Evolutionary conservation across 2,329 filamentous ascomycete species (phyloP), one percentile per base, ranked within the genome.

Genomic region (Alternaria sp.): DNA sequence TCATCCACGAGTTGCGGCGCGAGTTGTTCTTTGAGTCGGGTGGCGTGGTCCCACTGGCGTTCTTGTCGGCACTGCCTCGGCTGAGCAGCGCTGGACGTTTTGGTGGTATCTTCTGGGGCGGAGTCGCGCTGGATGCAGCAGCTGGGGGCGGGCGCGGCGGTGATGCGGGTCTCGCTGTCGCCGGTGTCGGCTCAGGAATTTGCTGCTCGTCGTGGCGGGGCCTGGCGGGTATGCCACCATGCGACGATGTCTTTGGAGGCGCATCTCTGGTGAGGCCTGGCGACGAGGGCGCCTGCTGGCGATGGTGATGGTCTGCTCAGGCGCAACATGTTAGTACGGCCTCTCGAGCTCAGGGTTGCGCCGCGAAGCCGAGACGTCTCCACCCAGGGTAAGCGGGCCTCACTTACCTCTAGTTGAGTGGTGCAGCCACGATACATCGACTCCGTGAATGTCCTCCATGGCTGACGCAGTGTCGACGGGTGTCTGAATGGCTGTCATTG

Each of bases 341-440:
- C 68, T 51, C 58, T 58, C 54, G 39, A 51, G 34, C 32, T 36
- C 36, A 59, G 47, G 51, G 53, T 47, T 51, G 51, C 63, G 61
- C 65, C 65, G 63, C 63, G 57, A 56, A 57, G 54, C 66, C 68
- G 61, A 59, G 55, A 41, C 48, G 68, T 65, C 65, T 73, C 57
- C 53, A 60, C 53, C 38, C 57, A 70, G 67, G 51, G 69, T 65
- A 64, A 65, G 66, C 67, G 63, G 80, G 64, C 57, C 85, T 80
- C 84, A 92, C 93, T 80, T 84, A 92, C 93, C 92, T 90, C 91
- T 93, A 65, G 89, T 88, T 70, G 90, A 88, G 75, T 91, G 91
- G 80, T 95, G 91, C 83, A 96, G 91, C 93, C 93, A 96, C 80
- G 91, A 93, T 75, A 96, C 92, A 80, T 96, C 93, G 74, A 96